These are phyloP conservation scores for Rosa chinensis DNA, from an alignment of 306 rosid genomes.

Conservation along the genomic window DNA sequence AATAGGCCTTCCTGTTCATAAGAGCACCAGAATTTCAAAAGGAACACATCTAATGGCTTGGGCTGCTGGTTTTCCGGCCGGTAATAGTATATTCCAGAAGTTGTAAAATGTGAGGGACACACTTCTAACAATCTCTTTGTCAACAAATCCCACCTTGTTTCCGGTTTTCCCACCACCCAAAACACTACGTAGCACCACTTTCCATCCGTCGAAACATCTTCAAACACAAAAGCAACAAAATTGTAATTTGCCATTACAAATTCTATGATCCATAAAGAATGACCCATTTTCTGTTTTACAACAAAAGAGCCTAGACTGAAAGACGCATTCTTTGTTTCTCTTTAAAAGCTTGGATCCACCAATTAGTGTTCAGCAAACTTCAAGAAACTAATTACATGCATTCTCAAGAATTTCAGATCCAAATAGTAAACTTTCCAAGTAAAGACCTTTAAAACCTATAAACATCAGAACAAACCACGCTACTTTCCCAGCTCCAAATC, in stretches of 20 bases:
- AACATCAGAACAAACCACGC: not conserved
- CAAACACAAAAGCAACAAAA: not conserved
- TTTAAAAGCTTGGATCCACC: not conserved
- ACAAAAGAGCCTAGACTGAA: not conserved
- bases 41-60: constrained; percentile 45
- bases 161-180: constrained; percentile 53
- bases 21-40: constrained; percentile 58
- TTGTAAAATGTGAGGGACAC: constrained; percentile 54
- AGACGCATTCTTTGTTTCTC: constrained; percentile 4
- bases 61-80: constrained; percentile 39
- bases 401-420: constrained; percentile 15
- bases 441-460: no score
- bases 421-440: not conserved
- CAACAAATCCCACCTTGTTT: constrained; percentile 53
- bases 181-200: constrained; percentile 62
- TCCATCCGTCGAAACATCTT: constrained; percentile 57
- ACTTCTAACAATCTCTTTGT: constrained; percentile 49
- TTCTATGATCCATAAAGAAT: not conserved
- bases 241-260: not conserved
- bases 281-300: not conserved
- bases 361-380: not conserved
- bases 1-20: constrained; percentile 47
- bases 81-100: constrained; percentile 43
- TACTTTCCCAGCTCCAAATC: not conserved
- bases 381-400: not conserved